Evolutionary conservation across 768 basidiomycete species (phyloP).

Genomic region (Tylopilus sp.): DNA sequence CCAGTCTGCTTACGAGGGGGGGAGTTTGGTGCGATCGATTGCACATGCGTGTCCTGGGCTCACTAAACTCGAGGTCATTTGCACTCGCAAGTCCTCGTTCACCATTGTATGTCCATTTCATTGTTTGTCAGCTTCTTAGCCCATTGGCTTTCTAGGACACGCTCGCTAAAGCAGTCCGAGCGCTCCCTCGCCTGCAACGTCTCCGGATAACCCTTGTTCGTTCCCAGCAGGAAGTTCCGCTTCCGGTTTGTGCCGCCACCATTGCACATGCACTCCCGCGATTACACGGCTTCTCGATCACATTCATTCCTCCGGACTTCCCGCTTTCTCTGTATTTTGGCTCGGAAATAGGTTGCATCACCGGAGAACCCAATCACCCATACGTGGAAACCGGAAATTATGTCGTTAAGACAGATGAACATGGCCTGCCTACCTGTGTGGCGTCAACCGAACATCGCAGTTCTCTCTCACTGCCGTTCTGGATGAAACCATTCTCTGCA

Average conservation of each 20-base stretch:
- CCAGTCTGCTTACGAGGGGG: conserved; percentile 73
- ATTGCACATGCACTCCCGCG: conserved; percentile 68
- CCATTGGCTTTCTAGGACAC: conserved; percentile 19
- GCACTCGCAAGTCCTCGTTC: conserved; percentile 67
- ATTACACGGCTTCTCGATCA: conserved; percentile 58
- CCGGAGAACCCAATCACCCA: conserved; percentile 22
- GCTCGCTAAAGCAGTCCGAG: conserved; percentile 59
- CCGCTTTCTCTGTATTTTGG: conserved; percentile 46
- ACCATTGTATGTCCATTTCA: conserved; percentile 48
- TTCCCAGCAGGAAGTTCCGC: conserved; percentile 59
- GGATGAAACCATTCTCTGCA: conserved; percentile 17
- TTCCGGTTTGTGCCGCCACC: conserved; percentile 54
- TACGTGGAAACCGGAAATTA: conserved; percentile 49
- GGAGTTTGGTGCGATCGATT: conserved; percentile 63
- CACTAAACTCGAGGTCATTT: conserved; percentile 60
- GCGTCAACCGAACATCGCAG: conserved; percentile 47
- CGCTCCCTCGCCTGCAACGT: conserved; percentile 60
- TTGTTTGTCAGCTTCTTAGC: not conserved
- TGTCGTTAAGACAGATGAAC: conserved; percentile 54
- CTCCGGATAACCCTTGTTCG: conserved; percentile 64
- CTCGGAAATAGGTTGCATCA: conserved; percentile 38
- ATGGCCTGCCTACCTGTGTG: conserved; percentile 58
- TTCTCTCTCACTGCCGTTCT: conserved; percentile 23
- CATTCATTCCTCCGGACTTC: conserved; percentile 60
- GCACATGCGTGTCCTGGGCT: conserved; percentile 64